Evolutionary conservation across 2,329 filamentous ascomycete genomes (phyloP), one percentile per base, ranked within the genome.

Genomic region (Teratosphaeriaceae sp.): DNA sequence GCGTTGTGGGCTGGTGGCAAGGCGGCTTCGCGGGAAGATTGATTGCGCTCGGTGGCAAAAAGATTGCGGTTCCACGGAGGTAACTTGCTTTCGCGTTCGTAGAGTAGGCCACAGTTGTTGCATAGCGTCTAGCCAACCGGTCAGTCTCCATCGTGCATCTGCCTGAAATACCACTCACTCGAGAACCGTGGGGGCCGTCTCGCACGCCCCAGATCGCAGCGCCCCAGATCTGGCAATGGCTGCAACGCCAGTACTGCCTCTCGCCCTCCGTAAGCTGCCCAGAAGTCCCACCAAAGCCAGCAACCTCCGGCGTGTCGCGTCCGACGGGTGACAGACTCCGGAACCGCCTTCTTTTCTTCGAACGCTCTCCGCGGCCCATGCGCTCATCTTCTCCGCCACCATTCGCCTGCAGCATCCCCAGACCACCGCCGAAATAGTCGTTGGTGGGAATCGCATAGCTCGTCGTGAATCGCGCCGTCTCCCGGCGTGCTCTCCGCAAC

Each of bases 301-400:
- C 73, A 38, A 71, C 70, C 53, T 94, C 89, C 1, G 88, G 89
- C 1, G 89, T 96, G 9, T 85, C 85, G 44, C 89, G 76, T n/a
- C 77, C 85, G 16, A 81, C 67, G 0, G 92, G 90, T 59, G 88
- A 94, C 49, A 95, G 65, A 64, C 88, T 94, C 53, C 89, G 79
- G 70, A 96, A 94, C 20, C 89, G 78, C 51, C 86, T 78, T 78
- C 96, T 96, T 74, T 94, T 94, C 75, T 95, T 97, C 56, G 85
- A 92, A 35, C 90, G 74, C 67, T 96, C 90, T 19, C 90, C 90
- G 42, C 90, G 76, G 18, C 90, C 90, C 81, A 96, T 89, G 3
- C 86, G 78, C 59, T 94, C 88, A 59, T 96, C 79, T 31, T 70
- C 61, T 12, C 50, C 60, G 15, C 55, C 56, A 21, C 61, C 47